A percentile compares a stretch with the other conserved stretches of the same genome.
phyloP scores from a whole-genome alignment of 192 early-diverging fungal species.

The Coemansia sp. region DNA sequence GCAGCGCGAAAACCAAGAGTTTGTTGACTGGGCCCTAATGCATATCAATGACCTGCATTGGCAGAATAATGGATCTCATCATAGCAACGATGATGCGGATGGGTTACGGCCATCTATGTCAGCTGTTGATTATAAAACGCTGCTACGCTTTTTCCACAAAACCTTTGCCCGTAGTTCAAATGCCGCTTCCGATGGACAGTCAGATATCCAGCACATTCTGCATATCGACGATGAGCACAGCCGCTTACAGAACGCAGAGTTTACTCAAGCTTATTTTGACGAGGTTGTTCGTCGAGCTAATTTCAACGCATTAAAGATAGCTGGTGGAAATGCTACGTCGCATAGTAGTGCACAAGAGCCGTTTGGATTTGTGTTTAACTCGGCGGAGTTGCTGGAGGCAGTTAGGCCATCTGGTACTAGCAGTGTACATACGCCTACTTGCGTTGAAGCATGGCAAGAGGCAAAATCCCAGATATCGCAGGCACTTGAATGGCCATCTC shows the following conservation, averaged over 20 bases:
- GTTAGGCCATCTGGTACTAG: too few species aligned
- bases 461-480: constrained; percentile 10
- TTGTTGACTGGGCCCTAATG: constrained; percentile 43
- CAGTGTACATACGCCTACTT: constrained; percentile 1
- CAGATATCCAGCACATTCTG: constrained; percentile 6
- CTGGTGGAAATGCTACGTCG: background rate
- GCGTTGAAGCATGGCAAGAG: constrained; percentile 15
- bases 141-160: constrained; percentile 31
- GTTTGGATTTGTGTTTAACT: constrained; percentile 32
- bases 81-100: constrained; percentile 12
- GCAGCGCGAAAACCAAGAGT: constrained; percentile 42
- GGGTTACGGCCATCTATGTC: constrained; percentile 33
- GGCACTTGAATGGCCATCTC: constrained; percentile 36
- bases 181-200: background rate
- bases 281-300: constrained; percentile 8
- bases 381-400: background rate
- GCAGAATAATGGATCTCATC: constrained; percentile 40
- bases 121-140: constrained; percentile 30
- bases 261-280: constrained; percentile 20
- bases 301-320: background rate
- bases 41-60: constrained; percentile 38
- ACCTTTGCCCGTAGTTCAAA: constrained; percentile 16
- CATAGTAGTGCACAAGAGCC: background rate
- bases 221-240: background rate
- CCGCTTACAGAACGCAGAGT: background rate